These are phyloP conservation scores for Paxillus involutus DNA, from an alignment of 768 basidiomycete species.

Conservation along the genomic window DNA sequence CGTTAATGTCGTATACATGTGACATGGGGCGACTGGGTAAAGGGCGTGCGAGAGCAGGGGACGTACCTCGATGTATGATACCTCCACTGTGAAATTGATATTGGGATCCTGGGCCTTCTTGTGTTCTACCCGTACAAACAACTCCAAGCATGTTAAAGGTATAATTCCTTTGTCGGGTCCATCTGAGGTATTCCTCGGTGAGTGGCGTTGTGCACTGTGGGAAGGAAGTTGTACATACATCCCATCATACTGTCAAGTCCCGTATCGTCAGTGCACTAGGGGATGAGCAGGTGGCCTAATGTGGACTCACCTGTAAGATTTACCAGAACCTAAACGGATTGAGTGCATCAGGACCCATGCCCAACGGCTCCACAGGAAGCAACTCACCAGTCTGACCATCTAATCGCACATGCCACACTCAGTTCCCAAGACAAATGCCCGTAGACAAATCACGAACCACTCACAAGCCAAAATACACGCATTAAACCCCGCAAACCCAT, in stretches of 20 bases:
- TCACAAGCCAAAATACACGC: conserved; percentile 98
- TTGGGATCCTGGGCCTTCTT: conserved; percentile 65
- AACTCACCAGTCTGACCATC: conserved; percentile 84
- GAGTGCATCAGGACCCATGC: conserved; percentile 2
- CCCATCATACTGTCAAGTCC: conserved; percentile 80
- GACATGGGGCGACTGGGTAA: background rate
- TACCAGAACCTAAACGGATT: conserved; percentile 68
- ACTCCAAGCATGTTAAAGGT: conserved; percentile 89
- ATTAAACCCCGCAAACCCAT: conserved; percentile 96
- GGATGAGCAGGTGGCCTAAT: background rate
- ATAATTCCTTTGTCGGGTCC: conserved; percentile 97
- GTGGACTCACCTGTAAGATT: conserved; percentile 79
- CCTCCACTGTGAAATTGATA: conserved; percentile 87
- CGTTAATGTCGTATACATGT: background rate
- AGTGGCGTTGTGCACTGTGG: background rate
- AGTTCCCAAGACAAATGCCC: background rate
- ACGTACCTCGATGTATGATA: conserved; percentile 93
- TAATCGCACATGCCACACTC: conserved; percentile 16
- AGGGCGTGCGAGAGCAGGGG: background rate
- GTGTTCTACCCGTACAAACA: conserved; percentile 79
- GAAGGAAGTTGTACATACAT: conserved; percentile 53
- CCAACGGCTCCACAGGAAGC: background rate
- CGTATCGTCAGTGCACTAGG: background rate
- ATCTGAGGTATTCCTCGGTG: conserved; percentile 47
- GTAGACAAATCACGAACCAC: conserved; percentile 35